A percentile compares a stretch with the other conserved stretches of the same genome.
Evolutionary conservation across 768 basidiomycete genomes (phyloP).

Genomic region (Rickenella mellea): DNA sequence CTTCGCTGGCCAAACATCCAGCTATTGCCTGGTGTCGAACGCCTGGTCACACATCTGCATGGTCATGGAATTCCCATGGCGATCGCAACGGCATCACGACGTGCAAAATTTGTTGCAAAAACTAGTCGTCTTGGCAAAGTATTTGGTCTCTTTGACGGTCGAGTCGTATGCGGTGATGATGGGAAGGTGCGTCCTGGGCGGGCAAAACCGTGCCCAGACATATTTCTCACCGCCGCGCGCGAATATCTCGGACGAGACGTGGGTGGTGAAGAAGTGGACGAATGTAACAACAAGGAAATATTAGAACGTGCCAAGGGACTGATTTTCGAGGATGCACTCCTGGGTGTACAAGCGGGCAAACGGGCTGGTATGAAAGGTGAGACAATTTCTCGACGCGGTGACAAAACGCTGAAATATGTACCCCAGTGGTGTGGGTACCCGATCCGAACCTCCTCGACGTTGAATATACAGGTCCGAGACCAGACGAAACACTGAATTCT

Average conservation of each 20-base stretch:
- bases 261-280: slow-evolving; percentile 31
- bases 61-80: slow-evolving; percentile 65
- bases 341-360: slow-evolving; percentile 72
- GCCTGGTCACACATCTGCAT: slow-evolving; percentile 63
- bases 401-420: no score
- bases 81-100: slow-evolving; percentile 68
- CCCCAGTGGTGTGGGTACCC: slow-evolving; percentile 88
- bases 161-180: slow-evolving; percentile 69
- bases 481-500: slow-evolving; percentile 52
- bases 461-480: slow-evolving; percentile 32
- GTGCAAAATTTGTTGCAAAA: slow-evolving; percentile 60
- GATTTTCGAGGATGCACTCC: slow-evolving; percentile 76
- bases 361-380: slow-evolving; percentile 80
- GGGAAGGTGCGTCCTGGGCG: slow-evolving; percentile 32
- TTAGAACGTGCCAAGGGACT: slow-evolving; percentile 53
- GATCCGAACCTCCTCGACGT: slow-evolving; percentile 55
- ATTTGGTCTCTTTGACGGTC: slow-evolving; percentile 53
- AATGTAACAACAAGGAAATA: slow-evolving; percentile 23
- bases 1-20: slow-evolving; percentile 57
- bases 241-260: slow-evolving; percentile 47
- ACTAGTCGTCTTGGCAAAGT: slow-evolving; percentile 49
- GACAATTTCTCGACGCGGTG: no score
- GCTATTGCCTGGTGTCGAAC: slow-evolving; percentile 64
- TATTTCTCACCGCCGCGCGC: slow-evolving; percentile 68
- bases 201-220: slow-evolving; percentile 78